These are phyloP conservation scores for Aspergillus ostianus DNA, from an alignment of 495 filamentous ascomycete genomes.

Conservation along the genomic window DNA sequence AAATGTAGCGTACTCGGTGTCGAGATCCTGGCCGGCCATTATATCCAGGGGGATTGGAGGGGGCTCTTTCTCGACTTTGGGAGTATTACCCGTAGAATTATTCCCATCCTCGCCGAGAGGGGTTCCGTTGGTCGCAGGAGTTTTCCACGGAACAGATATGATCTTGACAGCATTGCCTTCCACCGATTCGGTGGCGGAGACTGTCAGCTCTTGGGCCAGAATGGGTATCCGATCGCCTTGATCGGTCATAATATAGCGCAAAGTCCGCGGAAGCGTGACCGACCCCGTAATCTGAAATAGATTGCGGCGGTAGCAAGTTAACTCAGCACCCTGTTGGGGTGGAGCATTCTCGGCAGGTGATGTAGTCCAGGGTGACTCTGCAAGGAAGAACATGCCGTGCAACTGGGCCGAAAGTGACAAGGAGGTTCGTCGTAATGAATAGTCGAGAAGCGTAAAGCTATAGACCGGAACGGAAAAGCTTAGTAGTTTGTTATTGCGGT, in stretches of 20 bases:
- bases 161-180: slow-evolving; percentile 87
- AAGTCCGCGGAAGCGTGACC: slow-evolving; percentile 69
- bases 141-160: slow-evolving; percentile 92
- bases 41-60: slow-evolving; percentile 69
- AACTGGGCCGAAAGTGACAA: slow-evolving; percentile 76
- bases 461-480: slow-evolving; percentile 72
- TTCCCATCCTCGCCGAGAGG: slow-evolving; percentile 45
- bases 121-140: slow-evolving; percentile 64
- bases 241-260: slow-evolving; percentile 74
- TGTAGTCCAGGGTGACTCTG: slow-evolving; percentile 73
- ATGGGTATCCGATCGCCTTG: slow-evolving; percentile 74
- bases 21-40: slow-evolving; percentile 72
- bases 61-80: slow-evolving; percentile 66
- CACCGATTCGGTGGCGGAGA: slow-evolving; percentile 86
- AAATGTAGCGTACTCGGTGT: slow-evolving; percentile 74
- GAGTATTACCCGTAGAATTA: slow-evolving; percentile 44
- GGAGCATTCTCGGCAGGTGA: slow-evolving; percentile 61
- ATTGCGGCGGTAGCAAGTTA: slow-evolving; percentile 91
- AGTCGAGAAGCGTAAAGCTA: slow-evolving; percentile 68
- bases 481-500: slow-evolving; percentile 76
- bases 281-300: slow-evolving; percentile 86
- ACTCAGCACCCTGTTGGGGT: slow-evolving; percentile 63
- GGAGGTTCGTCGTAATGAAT: slow-evolving; percentile 56
- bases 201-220: slow-evolving; percentile 69
- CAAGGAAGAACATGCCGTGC: slow-evolving; percentile 94